Conservation (phyloP, 23 red algal genomes). For the Gracilaria gracilis region DNA sequence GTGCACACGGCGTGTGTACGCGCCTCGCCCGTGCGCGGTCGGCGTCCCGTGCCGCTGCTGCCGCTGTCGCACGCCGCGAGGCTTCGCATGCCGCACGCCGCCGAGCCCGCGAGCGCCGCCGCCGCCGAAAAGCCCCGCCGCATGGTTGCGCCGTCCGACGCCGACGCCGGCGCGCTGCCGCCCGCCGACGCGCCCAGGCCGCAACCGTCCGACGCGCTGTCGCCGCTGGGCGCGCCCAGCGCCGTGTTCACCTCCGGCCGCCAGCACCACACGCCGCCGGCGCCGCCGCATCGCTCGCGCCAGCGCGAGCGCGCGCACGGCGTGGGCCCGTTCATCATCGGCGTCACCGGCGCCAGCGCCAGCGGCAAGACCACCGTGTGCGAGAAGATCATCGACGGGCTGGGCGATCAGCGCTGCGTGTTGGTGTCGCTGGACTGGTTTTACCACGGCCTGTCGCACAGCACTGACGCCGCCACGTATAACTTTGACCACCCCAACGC, state of each 20-base stretch:
- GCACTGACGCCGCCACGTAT: constrained; percentile 54
- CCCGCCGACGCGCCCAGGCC: too few relatives aligned
- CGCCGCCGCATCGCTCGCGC: background rate
- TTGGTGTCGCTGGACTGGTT: constrained; percentile 95
- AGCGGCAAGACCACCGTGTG: constrained; percentile 98
- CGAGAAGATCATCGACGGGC: constrained; percentile 85
- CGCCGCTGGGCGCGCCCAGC: background rate
- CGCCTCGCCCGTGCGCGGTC: too few relatives aligned
- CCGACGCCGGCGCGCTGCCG: too few relatives aligned
- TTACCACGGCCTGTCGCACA: constrained; percentile 87
- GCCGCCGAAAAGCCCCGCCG: background rate
- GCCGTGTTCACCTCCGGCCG: constrained; percentile 56
- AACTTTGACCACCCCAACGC: constrained; percentile 98
- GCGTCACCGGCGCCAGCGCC: constrained; percentile 91
- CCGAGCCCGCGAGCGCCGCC: background rate
- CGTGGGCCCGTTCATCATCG: constrained; percentile 93
- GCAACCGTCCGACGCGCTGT: too few relatives aligned
- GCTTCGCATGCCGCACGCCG: too few relatives aligned
- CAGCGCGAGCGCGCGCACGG: background rate
- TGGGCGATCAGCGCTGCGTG: constrained; percentile 90
- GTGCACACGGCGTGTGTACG: background rate
- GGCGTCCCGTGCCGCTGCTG: background rate
- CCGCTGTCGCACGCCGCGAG: too few relatives aligned
- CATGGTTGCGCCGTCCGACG: too few relatives aligned
- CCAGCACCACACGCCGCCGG: constrained; percentile 64